Evolutionary conservation across 805 yeast species (phyloP), one percentile per base, ranked within the genome.

Genomic region (Ogataea dorogensis): DNA sequence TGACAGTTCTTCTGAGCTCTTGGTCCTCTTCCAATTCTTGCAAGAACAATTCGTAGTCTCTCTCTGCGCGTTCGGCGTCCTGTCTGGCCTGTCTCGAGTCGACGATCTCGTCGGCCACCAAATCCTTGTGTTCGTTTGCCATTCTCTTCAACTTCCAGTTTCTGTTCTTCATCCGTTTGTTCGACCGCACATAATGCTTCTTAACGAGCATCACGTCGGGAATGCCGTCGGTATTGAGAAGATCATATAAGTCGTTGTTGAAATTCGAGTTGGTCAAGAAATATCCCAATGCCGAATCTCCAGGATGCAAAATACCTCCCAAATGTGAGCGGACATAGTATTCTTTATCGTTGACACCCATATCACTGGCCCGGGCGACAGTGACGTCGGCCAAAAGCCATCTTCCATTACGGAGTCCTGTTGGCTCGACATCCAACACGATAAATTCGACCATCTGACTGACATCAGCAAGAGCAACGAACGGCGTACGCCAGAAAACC

Each of bases 21-120:
- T 80, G 80, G 65, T 93, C 98, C 65, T 93, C 98, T 70, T 93
- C 98, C 60, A 93, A 77, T 63, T 93, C 96, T 67, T 87, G 97
- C 67, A 93, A 76, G 86, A 93, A 93, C 49, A 82, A 58, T 67
- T 91, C 98, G 68, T 87, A 93, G 65, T 91, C 98, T 63, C 78
- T 81, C 65, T 91, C 97, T 5, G 95, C 96, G 53, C 85, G 75
- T 61, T 87, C 98, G 53, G 79, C 79, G 46, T 88, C 96, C 63
- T 85, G 93, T 68, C 77, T 83, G 38, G 86, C 89, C 46, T 77
- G 82, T 66, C 88, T 82, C 2, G 77, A 70, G 43, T 64, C 68
- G 34, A 44, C 48, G 24, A 46, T 47, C 40, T 71, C 77, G 48
- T 77, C 71, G 40, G 93, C 94, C 28, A 81, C 88, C 47, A 86